Evolutionary conservation across 768 basidiomycete species (phyloP).

Genomic region (Tylopilus rubrobrunneus): DNA sequence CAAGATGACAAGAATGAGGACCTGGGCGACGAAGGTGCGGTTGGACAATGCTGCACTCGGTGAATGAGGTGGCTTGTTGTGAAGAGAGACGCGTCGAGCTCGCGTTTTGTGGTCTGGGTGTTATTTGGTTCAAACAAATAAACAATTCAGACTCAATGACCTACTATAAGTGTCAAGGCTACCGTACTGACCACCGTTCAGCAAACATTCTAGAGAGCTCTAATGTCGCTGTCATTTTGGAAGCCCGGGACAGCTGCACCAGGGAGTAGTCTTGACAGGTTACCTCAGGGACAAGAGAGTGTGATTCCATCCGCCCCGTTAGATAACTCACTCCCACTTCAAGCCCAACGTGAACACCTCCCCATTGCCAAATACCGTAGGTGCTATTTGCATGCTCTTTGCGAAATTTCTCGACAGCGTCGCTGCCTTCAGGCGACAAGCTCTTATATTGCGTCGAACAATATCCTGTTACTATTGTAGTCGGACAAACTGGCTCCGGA

Average conservation of each 20-base stretch:
- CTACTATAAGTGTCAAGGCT: too few relatives aligned
- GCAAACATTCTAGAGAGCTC: too few relatives aligned
- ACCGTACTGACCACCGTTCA: too few relatives aligned
- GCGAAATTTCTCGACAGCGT: background rate
- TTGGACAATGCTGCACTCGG: conserved; percentile 18
- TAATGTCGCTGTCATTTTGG: conserved; percentile 73
- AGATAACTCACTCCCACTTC: conserved; percentile 55
- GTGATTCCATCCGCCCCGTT: conserved; percentile 63
- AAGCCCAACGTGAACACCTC: conserved; percentile 73
- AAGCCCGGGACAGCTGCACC: conserved; percentile 84
- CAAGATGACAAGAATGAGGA: conserved; percentile 31
- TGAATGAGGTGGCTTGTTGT: conserved; percentile 2
- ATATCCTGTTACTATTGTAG: conserved; percentile 80
- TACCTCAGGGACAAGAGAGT: conserved; percentile 69
- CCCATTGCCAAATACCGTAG: conserved; percentile 89
- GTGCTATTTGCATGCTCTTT: conserved; percentile 21
- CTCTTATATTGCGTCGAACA: conserved; percentile 83
- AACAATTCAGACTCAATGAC: too few relatives aligned
- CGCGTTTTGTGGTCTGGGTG: conserved; percentile 3
- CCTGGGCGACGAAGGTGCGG: conserved; percentile 47
- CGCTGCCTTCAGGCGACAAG: conserved; percentile 53
- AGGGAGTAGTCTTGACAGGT: conserved; percentile 84
- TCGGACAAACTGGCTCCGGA: conserved; percentile 95
- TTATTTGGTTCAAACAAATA: conserved; percentile 27
- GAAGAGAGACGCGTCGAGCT: background rate